Evolutionary conservation across 495 filamentous ascomycete species (phyloP).

Genomic region (Clavariopsis aquatica): DNA sequence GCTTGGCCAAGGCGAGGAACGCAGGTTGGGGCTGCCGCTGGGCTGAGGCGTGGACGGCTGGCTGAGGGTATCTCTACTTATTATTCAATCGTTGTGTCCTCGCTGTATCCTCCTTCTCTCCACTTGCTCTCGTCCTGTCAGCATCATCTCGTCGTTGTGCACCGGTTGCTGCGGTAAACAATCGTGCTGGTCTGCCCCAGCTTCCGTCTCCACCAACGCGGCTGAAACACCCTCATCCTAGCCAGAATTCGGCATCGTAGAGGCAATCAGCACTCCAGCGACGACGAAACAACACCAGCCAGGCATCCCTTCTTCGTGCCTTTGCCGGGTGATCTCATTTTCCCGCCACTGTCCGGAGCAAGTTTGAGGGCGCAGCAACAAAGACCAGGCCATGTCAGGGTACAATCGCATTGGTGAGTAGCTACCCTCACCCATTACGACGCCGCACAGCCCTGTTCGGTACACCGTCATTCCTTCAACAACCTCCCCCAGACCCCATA

Average conservation of each 20-base stretch:
- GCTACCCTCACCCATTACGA: constrained; percentile 15
- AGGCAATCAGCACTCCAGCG: constrained; percentile 14
- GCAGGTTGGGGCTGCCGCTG: neutral
- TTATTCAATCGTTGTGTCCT: neutral
- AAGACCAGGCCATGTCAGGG: constrained; percentile 26
- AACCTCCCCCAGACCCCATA: constrained; percentile 15
- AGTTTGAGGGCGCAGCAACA: constrained; percentile 23
- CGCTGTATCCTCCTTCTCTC: neutral
- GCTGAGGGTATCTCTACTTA: neutral
- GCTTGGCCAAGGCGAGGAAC: neutral
- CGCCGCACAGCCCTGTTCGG: constrained; percentile 15
- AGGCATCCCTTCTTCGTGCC: constrained; percentile 8
- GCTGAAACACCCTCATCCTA: constrained; percentile 27
- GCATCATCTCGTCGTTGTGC: constrained; percentile 9
- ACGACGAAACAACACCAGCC: constrained; percentile 11
- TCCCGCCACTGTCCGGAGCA: constrained; percentile 4
- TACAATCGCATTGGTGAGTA: constrained; percentile 36
- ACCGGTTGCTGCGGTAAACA: constrained; percentile 31
- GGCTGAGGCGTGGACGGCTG: neutral
- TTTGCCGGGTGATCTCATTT: constrained; percentile 16
- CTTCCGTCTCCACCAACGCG: constrained; percentile 10
- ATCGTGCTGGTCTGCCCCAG: neutral
- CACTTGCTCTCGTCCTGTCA: neutral
- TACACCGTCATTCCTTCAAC: neutral
- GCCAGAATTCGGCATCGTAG: constrained; percentile 17